Evolutionary conservation across 257 asterid species (phyloP), one percentile per base, ranked within the genome.

Genomic region (Nicotiana otophora): DNA sequence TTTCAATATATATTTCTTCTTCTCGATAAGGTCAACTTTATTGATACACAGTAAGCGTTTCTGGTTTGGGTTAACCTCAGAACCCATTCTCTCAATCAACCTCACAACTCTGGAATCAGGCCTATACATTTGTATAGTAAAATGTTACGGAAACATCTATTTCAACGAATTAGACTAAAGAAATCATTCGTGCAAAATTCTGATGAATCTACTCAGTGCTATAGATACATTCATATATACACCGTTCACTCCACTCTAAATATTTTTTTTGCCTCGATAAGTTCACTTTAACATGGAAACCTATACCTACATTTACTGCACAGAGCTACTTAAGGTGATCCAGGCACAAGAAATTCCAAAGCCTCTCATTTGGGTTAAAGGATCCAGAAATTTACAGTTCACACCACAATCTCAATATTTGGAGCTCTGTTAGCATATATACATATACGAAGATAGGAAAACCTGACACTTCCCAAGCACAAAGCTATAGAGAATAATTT

Each of bases 61-160:
- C 91, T 96, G 99, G 67, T 78, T 86, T 80, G 95, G 82, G 82
- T 77, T 86, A 77, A 81, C 84, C 30, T 87, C 88, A 62, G 97
- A 88, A 83, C 99, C 99, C 99, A 96, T 90, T 86, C 97, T 88
- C 83, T 94, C 88, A 23, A 96, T 91, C 94, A 96, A 89, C 87
- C 95, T 93, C 90, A 92, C 93, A 65, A 96, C 99, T 88, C 99
- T 93, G 64, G 97, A 88, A 87, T 96, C 99, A 80, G 97, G 98
- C 84, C 98, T 96, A 83, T 48, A 82, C 55, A 54, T 39, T 72
- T 48, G 36, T 20, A 39, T 19, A 16, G 36, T 66, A 12, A 3
- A 53, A 53, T 8, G 8, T 64, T 64, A 30, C 20, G 2, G 19
- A 30, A 64, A 28, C 42, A 26, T 64, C 42, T 64, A 30, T 11